Evolutionary conservation across 768 basidiomycete species (phyloP).

Genomic region (Lenzites betulinus): DNA sequence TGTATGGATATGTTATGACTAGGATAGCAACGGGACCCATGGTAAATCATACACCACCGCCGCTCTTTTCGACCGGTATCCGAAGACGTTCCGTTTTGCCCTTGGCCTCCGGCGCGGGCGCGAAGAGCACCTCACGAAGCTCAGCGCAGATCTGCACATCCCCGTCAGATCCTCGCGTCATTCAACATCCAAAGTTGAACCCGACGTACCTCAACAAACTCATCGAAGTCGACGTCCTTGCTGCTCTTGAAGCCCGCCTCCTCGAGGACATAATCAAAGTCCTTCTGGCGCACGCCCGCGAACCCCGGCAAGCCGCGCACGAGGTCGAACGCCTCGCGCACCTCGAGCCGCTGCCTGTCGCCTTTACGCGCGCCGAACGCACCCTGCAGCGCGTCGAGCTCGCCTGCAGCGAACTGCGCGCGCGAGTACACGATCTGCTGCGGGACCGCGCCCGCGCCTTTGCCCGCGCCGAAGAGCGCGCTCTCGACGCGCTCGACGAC

Average conservation of each 20-base stretch:
- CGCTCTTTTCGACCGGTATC: constrained; percentile 58
- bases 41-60: constrained; percentile 46
- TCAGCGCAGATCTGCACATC: constrained; percentile 64
- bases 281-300: constrained; percentile 58
- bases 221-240: constrained; percentile 71
- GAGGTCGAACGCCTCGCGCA: constrained; percentile 36
- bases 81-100: constrained; percentile 41
- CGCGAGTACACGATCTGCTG: constrained; percentile 43
- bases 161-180: constrained; percentile 3
- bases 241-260: constrained; percentile 68
- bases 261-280: constrained; percentile 73
- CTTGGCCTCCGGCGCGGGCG: constrained; percentile 35
- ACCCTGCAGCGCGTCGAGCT: constrained; percentile 43
- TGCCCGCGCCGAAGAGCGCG: constrained; percentile 19
- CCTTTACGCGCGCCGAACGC: constrained; percentile 34
- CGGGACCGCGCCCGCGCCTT: constrained; percentile 24
- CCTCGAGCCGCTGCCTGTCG: constrained; percentile 40
- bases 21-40: not conserved
- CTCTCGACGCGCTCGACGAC: constrained; percentile 29
- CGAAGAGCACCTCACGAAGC: constrained; percentile 65
- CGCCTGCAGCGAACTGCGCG: constrained; percentile 56
- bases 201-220: constrained; percentile 79
- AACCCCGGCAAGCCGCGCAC: constrained; percentile 47
- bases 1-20: not conserved
- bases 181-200: too few relatives aligned